A percentile compares a stretch with the other conserved stretches of the same genome.
Evolutionary conservation across 1,139 yeast species (phyloP).

Genomic region (Candida sp.): DNA sequence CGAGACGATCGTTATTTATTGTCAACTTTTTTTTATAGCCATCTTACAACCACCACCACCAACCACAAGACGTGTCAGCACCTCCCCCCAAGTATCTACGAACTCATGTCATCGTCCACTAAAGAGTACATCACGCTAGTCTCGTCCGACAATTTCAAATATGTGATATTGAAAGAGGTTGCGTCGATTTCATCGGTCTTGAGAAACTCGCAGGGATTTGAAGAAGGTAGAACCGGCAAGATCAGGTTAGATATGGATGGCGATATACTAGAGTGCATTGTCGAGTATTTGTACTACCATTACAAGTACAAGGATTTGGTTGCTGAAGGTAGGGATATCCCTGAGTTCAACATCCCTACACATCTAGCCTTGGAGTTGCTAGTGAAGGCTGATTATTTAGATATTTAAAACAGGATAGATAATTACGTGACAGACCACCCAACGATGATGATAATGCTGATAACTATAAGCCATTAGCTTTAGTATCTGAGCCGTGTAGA

Average conservation of each 20-base stretch:
- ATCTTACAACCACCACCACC: not conserved
- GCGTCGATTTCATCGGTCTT: constrained; percentile 87
- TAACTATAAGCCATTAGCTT: too few species aligned
- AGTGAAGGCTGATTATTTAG: constrained; percentile 91
- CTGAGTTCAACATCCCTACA: constrained; percentile 91
- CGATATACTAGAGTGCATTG: constrained; percentile 75
- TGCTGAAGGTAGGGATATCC: constrained; percentile 61
- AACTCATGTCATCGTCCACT: not conserved
- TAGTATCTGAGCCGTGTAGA: not conserved
- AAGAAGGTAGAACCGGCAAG: constrained; percentile 54
- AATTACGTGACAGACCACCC: too few species aligned
- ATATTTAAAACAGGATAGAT: constrained; percentile 38
- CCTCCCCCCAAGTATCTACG: not conserved
- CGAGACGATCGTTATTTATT: not conserved
- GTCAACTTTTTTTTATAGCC: not conserved
- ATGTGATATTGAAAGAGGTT: constrained; percentile 71
- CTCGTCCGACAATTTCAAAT: constrained; percentile 75
- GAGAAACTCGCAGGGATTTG: constrained; percentile 66
- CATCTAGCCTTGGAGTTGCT: constrained; percentile 90
- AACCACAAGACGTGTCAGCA: not conserved
- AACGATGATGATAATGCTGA: too few species aligned
- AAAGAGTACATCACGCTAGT: constrained; percentile 63
- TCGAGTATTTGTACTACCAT: constrained; percentile 85
- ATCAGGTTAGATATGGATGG: constrained; percentile 71
- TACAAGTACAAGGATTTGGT: constrained; percentile 62